Evolutionary conservation across 2,329 filamentous ascomycete species (phyloP).

Genomic region (Albifimbria verrucaria): DNA sequence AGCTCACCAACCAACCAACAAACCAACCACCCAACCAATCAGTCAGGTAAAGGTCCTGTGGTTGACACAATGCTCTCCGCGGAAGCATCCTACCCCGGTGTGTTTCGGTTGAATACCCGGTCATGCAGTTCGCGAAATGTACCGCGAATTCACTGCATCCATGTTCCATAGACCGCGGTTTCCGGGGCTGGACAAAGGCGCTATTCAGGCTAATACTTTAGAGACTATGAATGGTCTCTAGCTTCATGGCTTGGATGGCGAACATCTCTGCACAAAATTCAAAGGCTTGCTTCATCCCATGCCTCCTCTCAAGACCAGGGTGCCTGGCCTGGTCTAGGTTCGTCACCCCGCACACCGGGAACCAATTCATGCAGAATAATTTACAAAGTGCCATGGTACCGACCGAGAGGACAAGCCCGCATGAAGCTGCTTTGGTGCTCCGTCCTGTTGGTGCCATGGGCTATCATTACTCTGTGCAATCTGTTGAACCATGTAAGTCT

Average conservation of each 20-base stretch:
- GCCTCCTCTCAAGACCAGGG: neutral
- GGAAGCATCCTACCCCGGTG: neutral
- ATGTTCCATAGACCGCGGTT: neutral
- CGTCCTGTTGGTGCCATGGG: neutral
- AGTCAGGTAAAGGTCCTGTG: no score
- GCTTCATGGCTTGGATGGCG: no score
- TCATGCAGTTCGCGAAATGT: neutral
- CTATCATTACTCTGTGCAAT: no score
- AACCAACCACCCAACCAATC: neutral
- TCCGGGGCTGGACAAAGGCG: neutral
- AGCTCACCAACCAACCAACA: neutral
- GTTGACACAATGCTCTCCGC: no score
- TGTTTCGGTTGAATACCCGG: neutral
- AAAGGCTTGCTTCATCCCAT: no score
- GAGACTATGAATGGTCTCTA: neutral
- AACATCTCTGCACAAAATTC: neutral
- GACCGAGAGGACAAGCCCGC: neutral
- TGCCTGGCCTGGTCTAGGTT: neutral
- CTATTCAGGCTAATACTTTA: neutral
- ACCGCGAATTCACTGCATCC: neutral
- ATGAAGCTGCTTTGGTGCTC: neutral
- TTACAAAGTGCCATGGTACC: neutral
- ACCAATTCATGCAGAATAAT: neutral
- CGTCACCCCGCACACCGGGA: neutral
- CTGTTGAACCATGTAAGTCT: no score